Base-by-base conservation (phyloP, 2,329 filamentous ascomycete species). In the Daldinia eschscholtzii region DNA sequence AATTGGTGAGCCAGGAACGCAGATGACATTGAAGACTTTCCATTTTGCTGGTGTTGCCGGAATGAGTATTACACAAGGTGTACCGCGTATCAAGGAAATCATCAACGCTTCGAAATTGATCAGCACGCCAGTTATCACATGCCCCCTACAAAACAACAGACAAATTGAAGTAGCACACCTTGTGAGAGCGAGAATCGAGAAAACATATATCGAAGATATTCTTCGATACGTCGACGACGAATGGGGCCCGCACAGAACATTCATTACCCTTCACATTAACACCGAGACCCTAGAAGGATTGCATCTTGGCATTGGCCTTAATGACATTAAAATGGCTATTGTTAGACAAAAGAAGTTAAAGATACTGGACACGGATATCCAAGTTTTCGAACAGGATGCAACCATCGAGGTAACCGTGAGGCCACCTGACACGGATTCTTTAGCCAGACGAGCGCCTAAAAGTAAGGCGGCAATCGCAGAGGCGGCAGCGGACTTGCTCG, bases 1-100 rank as follows among this genome's bases (percentile, higher is more conserved):
- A 1, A 99, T 99, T 75, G 96, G 96, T 81, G 96, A 99, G 78
- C 96, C 96, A 0, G 96, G 96, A 79, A 99, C 96, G 0, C 96
- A 99, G 81, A 99, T 99, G 96, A 99, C 96, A 0, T 83, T 99
- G 71, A 98, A 98, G 83, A 98, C 96, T 78, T 98, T 98, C 89
- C 96, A 98, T 92, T 99, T 99, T 84, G 96, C 96, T 78, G 96
- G 96, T 92, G 96, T 99, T 71, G 96, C 96, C 48, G 95, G 95
- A 80, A 98, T 99, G 96, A 97, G 93, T 87, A 97, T 99, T 78
- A 99, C 96, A 0, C 93, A 98, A 78, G 96, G 96, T 92, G 96
- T 99, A 6, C 96, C 96, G 1, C 95, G 96, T 90, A 99, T 99
- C 84, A 99, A 99, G 83, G 96, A 99, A 85, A 99, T 99, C 74